Conservation (phyloP, 352 stramenopile genomes). For the Globisporangium emineosum region DNA sequence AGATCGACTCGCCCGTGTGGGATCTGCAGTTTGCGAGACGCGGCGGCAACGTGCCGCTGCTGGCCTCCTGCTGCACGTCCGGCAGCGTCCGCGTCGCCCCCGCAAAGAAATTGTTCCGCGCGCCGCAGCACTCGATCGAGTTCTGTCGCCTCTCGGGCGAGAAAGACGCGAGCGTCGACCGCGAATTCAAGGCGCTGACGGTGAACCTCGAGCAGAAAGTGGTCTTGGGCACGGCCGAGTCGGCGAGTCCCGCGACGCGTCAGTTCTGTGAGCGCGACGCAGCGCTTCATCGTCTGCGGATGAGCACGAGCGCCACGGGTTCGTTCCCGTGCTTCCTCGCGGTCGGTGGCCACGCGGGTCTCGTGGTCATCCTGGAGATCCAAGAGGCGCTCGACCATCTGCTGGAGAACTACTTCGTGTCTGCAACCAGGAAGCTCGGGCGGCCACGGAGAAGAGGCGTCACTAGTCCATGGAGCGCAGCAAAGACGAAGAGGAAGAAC, state of each 20-base stretch:
- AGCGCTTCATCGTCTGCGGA: conserved; percentile 63
- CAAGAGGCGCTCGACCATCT: conserved; percentile 57
- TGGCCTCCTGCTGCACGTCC: conserved; percentile 68
- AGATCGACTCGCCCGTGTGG: conserved; percentile 85
- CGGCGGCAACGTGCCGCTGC: conserved; percentile 33
- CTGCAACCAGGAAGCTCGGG: conserved; percentile 48
- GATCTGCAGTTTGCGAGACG: conserved; percentile 61
- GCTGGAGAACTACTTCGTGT: conserved; percentile 47
- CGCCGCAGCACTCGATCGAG: conserved; percentile 64
- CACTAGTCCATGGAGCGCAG: background rate
- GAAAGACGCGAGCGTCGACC: conserved; percentile 47
- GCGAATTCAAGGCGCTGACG: conserved; percentile 51
- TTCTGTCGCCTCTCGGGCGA: conserved; percentile 59
- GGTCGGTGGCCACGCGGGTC: conserved; percentile 56
- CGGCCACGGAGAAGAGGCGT: conserved; percentile 23
- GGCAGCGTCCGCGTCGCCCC: conserved; percentile 62
- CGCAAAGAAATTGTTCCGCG: conserved; percentile 61
- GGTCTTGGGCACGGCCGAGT: conserved; percentile 42
- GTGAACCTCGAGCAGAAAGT: conserved; percentile 49
- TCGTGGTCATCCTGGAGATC: conserved; percentile 74
- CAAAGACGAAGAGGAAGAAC: conserved; percentile 35
- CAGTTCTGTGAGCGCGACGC: conserved; percentile 77
- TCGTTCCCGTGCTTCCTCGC: conserved; percentile 65
- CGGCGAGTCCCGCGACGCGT: conserved; percentile 35
- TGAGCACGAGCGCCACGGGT: conserved; percentile 40